Percentiles rank a stretch among this genome's conserved stretches.
Evolutionary conservation across 139 green algal genomes (phyloP).

Genomic region (Ettlia oleoabundans): DNA sequence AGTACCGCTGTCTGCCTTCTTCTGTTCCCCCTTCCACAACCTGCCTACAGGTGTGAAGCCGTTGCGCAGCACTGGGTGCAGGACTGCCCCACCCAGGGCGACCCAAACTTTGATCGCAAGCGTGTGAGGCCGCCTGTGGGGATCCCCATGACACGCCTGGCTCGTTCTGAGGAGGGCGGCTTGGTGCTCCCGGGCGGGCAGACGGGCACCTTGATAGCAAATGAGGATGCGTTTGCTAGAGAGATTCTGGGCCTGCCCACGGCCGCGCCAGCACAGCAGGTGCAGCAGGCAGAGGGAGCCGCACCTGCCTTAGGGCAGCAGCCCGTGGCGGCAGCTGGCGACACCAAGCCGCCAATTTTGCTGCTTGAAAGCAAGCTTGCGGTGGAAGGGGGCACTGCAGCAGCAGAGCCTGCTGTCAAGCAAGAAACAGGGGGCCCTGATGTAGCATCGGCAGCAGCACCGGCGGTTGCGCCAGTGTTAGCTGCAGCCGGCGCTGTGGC

Average conservation of each 20-base stretch:
- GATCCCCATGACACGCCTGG: slow-evolving; percentile 70
- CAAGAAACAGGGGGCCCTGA: neutral
- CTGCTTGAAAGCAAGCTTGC: slow-evolving; percentile 40
- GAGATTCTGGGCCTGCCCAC: slow-evolving; percentile 58
- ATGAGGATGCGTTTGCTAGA: slow-evolving; percentile 57
- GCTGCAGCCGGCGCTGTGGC: neutral
- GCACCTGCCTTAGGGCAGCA: neutral
- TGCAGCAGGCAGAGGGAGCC: neutral
- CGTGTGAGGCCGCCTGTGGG: slow-evolving; percentile 64
- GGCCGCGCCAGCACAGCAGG: neutral
- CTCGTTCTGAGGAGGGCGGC: slow-evolving; percentile 56
- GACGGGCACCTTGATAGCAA: slow-evolving; percentile 59
- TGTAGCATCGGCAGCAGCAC: neutral
- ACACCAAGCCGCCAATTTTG: slow-evolving; percentile 5
- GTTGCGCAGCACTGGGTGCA: slow-evolving; percentile 60
- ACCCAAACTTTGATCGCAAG: slow-evolving; percentile 63
- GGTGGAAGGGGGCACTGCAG: neutral
- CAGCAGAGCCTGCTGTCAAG: neutral
- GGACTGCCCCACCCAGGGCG: slow-evolving; percentile 79
- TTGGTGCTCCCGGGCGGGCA: slow-evolving; percentile 66
- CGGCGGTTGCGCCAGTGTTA: neutral
- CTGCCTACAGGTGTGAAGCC: slow-evolving; percentile 35
- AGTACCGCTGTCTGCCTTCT: neutral
- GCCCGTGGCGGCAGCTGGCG: too few relatives aligned
- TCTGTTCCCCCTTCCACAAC: neutral